Base-by-base conservation (phyloP, 352 stramenopile species). In the Globisporangium solare region DNA sequence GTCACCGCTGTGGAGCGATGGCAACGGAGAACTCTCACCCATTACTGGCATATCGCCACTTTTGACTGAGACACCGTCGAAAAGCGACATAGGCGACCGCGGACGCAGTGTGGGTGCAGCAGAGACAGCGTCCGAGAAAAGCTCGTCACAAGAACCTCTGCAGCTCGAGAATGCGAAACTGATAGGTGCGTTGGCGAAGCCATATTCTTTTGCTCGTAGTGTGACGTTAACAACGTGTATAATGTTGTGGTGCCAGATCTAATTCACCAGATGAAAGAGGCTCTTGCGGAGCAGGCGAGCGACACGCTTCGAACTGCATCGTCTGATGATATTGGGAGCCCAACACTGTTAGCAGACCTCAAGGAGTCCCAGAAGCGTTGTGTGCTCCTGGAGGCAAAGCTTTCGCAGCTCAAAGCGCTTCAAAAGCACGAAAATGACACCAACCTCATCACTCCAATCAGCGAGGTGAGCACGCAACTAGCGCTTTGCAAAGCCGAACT, bases 211-310 rank as follows among this genome's bases (percentile, higher is more conserved):
- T 39, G 14, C 22, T 59, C 14, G 2, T 31, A 18, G 5, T 41
- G 12, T 1, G 27, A 8, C 2, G 15, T 32, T 48, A 31, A 37
- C 27, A 17, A 17, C 10, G 37, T 42, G 37, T 7, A 17, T 18
- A 41, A 21, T 14, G 37, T 1, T 46, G 39, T 27, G 24, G 24
- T 27, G 14, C 7, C 35, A 73, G 81, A 87, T 35, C 40, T 90
- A n/a, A 92, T 92, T 56, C 76, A 66, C 24, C 71, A 89, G 47
- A 92, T 92, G 82, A 86, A 82, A 47, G 71, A 89, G 21, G 81
- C 80, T 6, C 67, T 90, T 18, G 51, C 59, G 11, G 63, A 89
- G 47, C 75, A 89, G 60, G 74, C 76, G 18, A 50, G 58, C 21
- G 56, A 74, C 6, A 10, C 63, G 1, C 13, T 43, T 2, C 31